Evolutionary conservation across 176 grass and related monocot genomes (phyloP).

Genomic region (Aegilops longissima): DNA sequence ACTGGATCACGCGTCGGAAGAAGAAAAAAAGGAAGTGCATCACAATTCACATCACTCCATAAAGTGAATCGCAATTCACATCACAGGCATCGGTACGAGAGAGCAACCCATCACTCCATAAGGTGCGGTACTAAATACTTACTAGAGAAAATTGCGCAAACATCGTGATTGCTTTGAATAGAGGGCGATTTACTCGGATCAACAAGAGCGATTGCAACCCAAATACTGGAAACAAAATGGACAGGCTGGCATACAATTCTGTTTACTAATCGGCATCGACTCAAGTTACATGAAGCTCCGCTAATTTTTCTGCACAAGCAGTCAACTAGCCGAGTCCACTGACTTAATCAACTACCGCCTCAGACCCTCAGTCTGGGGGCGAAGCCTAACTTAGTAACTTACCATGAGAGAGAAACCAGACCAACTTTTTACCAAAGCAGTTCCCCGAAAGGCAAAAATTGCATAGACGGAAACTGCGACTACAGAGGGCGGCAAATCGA

Average conservation of each 20-base stretch:
- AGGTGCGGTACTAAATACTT: background rate
- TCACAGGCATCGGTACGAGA: background rate
- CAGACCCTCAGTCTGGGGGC: background rate
- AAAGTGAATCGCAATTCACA: background rate
- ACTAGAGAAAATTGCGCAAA: background rate
- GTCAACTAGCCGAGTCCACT: conserved; percentile 42
- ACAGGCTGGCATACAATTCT: background rate
- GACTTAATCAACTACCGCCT: background rate
- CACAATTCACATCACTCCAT: background rate
- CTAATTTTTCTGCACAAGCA: background rate
- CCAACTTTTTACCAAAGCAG: background rate
- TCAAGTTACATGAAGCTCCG: background rate
- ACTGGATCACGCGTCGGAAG: background rate
- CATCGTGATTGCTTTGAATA: background rate
- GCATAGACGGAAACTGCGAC: background rate
- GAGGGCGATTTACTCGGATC: background rate
- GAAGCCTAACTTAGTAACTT: background rate
- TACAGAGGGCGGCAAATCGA: background rate
- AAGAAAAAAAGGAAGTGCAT: background rate
- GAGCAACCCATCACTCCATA: background rate
- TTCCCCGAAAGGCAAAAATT: background rate
- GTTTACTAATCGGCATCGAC: background rate
- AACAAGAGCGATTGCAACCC: background rate
- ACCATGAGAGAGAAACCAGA: background rate
- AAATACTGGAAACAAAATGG: background rate